A percentile compares a stretch with the other conserved stretches of the same genome.
These are phyloP conservation scores for Russula abietina DNA, from an alignment of 768 basidiomycete species.

Conservation along the genomic window DNA sequence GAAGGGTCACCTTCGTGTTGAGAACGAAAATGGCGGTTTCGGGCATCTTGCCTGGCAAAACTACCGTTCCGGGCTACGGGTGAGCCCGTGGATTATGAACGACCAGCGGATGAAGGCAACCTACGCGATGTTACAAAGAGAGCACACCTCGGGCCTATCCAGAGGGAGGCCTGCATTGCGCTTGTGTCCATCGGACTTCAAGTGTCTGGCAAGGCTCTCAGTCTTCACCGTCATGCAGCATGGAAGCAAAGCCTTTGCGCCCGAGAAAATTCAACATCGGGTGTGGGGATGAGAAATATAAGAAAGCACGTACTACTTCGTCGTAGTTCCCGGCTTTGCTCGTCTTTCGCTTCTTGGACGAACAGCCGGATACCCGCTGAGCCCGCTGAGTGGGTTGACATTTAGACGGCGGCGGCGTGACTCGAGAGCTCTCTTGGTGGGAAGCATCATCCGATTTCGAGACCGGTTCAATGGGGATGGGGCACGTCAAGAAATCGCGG, in stretches of 20 bases:
- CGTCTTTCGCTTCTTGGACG: conserved; percentile 9
- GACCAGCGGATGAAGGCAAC: background rate
- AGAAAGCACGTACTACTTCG: conserved; percentile 6
- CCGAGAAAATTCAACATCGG: background rate
- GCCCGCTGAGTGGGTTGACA: background rate
- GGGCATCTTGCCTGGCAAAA: conserved; percentile 21
- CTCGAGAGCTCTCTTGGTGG: background rate
- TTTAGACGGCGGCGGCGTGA: background rate
- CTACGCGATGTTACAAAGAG: conserved; percentile 20
- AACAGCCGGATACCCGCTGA: background rate
- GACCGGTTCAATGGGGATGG: background rate
- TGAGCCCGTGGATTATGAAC: too few relatives aligned
- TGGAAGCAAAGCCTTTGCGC: conserved; percentile 9
- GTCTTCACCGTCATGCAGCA: conserved; percentile 20
- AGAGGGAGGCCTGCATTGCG: conserved; percentile 17
- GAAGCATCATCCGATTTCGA: background rate
- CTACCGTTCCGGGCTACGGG: background rate
- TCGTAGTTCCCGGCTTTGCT: background rate
- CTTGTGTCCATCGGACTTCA: conserved; percentile 20
- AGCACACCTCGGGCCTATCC: conserved; percentile 17
- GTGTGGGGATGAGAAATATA: background rate
- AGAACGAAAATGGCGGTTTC: conserved; percentile 21
- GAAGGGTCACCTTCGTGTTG: conserved; percentile 1
- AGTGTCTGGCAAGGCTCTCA: conserved; percentile 17
- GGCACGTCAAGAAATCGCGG: background rate